A percentile compares a stretch with the other conserved stretches of the same genome.
Conservation (phyloP, 371 early-diverging fungal species). For the Actinomortierella wolfii region DNA sequence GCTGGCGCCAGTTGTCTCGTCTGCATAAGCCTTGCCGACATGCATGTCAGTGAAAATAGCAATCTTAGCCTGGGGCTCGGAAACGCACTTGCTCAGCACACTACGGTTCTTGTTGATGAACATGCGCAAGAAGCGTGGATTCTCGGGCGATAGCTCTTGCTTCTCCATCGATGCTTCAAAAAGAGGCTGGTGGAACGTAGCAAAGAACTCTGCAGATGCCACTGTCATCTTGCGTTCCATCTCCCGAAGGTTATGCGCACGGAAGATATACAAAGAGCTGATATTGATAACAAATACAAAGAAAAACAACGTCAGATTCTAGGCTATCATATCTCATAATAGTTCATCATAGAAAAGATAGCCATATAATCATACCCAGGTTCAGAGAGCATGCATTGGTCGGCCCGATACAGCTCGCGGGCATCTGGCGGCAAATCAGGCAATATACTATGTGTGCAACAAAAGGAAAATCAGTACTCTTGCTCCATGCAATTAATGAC, state of each 20-base stretch:
- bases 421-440: no score
- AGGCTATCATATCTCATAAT: no score
- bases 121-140: conserved; percentile 38
- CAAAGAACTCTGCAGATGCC: conserved; percentile 34
- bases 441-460: background rate
- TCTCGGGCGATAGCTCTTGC: conserved; percentile 26
- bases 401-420: no score
- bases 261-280: conserved; percentile 42
- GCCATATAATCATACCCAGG: conserved; percentile 44
- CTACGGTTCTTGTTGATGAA: conserved; percentile 44
- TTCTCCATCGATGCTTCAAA: conserved; percentile 23
- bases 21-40: conserved; percentile 24
- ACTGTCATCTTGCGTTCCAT: conserved; percentile 42
- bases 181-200: conserved; percentile 34
- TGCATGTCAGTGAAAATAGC: conserved; percentile 37
- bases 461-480: no score
- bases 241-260: conserved; percentile 38
- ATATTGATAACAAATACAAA: background rate
- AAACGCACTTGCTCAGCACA: conserved; percentile 34
- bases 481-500: no score
- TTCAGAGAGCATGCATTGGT: conserved; percentile 11
- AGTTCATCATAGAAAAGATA: no score
- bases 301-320: background rate
- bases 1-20: conserved; percentile 6
- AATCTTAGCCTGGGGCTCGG: conserved; percentile 36